Evolutionary conservation across 371 early-diverging fungal genomes (phyloP).

Genomic region (Actinomucor elegans): DNA sequence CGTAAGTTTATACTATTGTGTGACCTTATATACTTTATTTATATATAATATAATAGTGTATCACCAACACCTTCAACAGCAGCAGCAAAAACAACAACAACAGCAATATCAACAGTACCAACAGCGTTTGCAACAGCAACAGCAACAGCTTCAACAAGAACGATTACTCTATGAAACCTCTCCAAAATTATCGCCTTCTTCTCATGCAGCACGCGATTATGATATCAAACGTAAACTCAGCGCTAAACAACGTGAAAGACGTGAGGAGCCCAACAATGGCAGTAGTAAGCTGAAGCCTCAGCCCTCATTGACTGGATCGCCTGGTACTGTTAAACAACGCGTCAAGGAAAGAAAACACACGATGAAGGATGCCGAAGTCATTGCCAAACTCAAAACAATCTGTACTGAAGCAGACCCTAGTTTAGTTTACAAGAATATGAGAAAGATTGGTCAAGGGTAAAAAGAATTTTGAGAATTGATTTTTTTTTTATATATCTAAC

Average conservation of each 20-base stretch:
- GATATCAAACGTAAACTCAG: slow-evolving; percentile 49
- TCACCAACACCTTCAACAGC: slow-evolving; percentile 19
- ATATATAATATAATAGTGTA: slow-evolving; percentile 13
- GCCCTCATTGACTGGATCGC: slow-evolving; percentile 33
- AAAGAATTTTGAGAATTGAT: no score
- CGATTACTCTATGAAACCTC: slow-evolving; percentile 1
- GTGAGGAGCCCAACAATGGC: slow-evolving; percentile 41
- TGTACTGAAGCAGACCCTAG: slow-evolving; percentile 91
- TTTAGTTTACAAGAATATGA: slow-evolving; percentile 73
- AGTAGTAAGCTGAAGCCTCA: slow-evolving; percentile 15
- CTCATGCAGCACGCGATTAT: slow-evolving; percentile 47
- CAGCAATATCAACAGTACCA: slow-evolving; percentile 19
- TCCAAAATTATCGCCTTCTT: slow-evolving; percentile 11
- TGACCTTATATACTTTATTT: slow-evolving; percentile 2
- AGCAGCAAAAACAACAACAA: slow-evolving; percentile 17
- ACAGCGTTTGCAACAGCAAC: slow-evolving; percentile 10
- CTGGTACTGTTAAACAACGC: slow-evolving; percentile 46
- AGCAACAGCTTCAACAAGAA: slow-evolving; percentile 13
- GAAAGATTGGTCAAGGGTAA: slow-evolving; percentile 94
- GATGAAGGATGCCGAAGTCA: slow-evolving; percentile 71
- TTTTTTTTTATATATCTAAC: no score
- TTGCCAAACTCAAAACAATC: slow-evolving; percentile 82
- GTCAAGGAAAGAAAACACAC: slow-evolving; percentile 44
- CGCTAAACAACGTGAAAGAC: slow-evolving; percentile 51
- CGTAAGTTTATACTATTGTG: slow-evolving; percentile 2